Evolutionary conservation across 768 basidiomycete species (phyloP), one percentile per base, ranked within the genome.

Genomic region (Mycena vulgaris): DNA sequence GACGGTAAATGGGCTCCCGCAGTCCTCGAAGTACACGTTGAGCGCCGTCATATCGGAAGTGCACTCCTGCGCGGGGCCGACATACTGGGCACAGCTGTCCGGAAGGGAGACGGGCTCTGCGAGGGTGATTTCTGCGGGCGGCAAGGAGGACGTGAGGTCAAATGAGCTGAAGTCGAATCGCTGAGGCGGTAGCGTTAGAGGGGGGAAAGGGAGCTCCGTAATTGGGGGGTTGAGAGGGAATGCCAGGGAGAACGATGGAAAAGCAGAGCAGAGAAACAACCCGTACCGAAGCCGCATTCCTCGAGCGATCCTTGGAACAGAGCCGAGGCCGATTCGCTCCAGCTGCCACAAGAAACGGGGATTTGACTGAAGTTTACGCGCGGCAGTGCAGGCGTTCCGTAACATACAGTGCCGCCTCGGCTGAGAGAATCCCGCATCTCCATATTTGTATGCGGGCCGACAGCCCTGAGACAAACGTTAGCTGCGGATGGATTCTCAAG

Each of bases 11-110:
- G 3, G 0, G 42, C 4, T 5, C 5, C 58, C 42, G 23, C 58
- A 59, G 30, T 59, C 40, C 58, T 45, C 58, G 16, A 45, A 45
- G 3, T 3, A 2, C 19, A 59, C 58, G 21, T 7, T n/a, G 16
- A 31, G 21, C 28, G 42, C 40, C 19, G 58, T 47, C 58, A 45
- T 59, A 8, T 30, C 25, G 4, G 58, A 14, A 10, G 27, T 47
- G 58, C 58, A 59, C 42, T 59, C 58, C 17, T 61, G 49, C 5
- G 7, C 37, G 37, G 28, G 37, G 7, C 74, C 66, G 52, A 68
- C 69, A 45, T 68, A 68, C 42, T 53, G n/a, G 2, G 65, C 45
- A 42, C 79, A 80, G 27, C 37, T 56, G 11, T 69, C 16, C 0
- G 79, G 58, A 30, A 47, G 58, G 21, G 16, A 7, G 19, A 59